Evolutionary conservation across 441 rosid species (phyloP).

Genomic region (Gossypium gossypioides): DNA sequence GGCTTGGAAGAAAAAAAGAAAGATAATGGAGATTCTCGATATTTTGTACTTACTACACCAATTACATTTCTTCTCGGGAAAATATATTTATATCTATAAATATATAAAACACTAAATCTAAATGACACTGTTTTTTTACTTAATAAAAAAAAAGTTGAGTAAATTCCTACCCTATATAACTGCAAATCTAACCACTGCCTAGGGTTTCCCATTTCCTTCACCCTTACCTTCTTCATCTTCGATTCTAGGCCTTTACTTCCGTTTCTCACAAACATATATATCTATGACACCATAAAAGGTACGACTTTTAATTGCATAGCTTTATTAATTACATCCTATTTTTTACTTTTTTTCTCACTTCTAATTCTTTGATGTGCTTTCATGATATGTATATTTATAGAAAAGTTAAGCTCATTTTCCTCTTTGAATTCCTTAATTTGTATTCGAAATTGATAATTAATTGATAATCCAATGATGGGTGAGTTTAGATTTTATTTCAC

Average conservation of each 20-base stretch:
- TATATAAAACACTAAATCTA: no score
- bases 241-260: slow-evolving; percentile 23
- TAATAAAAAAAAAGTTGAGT: not conserved
- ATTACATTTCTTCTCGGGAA: no score
- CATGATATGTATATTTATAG: not conserved
- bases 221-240: slow-evolving; percentile 8
- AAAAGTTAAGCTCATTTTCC: not conserved
- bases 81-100: no score
- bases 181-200: slow-evolving; percentile 19
- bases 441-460: not conserved
- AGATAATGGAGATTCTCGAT: no score
- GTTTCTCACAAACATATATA: slow-evolving; percentile 12
- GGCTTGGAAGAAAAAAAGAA: no score
- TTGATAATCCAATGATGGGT: slow-evolving; percentile 9
- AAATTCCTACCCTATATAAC: slow-evolving; percentile 23
- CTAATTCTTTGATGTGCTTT: slow-evolving; percentile 1
- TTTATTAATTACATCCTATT: not conserved
- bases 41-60: no score
- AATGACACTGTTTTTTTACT: not conserved
- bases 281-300: slow-evolving; percentile 29
- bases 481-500: not conserved
- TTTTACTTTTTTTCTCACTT: not conserved
- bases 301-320: slow-evolving; percentile 12
- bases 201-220: slow-evolving; percentile 34
- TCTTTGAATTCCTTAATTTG: not conserved